These are phyloP conservation scores for Ophiostoma novo-ulmi DNA, from an alignment of 2,329 filamentous ascomycete species.

Conservation along the genomic window DNA sequence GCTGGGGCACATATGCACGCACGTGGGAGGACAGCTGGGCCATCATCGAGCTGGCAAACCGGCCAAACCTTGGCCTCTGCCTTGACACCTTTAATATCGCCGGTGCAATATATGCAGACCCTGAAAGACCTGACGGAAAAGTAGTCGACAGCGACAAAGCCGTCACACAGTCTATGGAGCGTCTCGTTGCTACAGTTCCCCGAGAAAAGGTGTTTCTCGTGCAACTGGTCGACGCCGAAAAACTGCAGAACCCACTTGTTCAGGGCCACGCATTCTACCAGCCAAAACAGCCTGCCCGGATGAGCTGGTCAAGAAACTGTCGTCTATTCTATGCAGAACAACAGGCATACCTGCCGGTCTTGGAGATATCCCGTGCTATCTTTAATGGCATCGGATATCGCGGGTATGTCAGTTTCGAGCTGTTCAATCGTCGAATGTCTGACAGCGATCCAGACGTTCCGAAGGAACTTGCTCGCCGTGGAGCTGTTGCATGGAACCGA, in stretches of 20 bases:
- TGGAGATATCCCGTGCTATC: conserved; percentile 49
- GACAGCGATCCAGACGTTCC: conserved; percentile 43
- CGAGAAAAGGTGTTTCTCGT: conserved; percentile 55
- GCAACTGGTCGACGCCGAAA: conserved; percentile 58
- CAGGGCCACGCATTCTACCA: conserved; percentile 50
- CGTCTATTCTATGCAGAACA: conserved; percentile 56
- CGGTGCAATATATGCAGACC: conserved; percentile 54
- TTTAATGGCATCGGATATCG: conserved; percentile 51
- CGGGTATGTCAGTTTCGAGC: conserved; percentile 57
- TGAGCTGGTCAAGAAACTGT: conserved; percentile 61
- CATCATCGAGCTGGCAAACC: conserved; percentile 49
- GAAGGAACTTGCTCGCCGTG: conserved; percentile 47
- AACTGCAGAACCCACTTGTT: conserved; percentile 44
- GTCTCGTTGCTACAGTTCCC: conserved; percentile 36
- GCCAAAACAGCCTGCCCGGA: conserved; percentile 49
- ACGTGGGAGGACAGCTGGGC: conserved; percentile 57
- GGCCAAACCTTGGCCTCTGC: conserved; percentile 57
- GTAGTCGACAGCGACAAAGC: conserved; percentile 41
- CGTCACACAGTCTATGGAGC: conserved; percentile 42
- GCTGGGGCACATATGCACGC: conserved; percentile 55
- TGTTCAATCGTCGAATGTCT: conserved; percentile 52
- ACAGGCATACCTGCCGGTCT: conserved; percentile 53
- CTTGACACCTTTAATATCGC: conserved; percentile 62
- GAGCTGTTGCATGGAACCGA: conserved; percentile 47
- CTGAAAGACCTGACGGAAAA: conserved; percentile 41